These are phyloP conservation scores for Torulaspora pretoriensis DNA, from an alignment of 1,139 yeast genomes.

Conservation along the genomic window DNA sequence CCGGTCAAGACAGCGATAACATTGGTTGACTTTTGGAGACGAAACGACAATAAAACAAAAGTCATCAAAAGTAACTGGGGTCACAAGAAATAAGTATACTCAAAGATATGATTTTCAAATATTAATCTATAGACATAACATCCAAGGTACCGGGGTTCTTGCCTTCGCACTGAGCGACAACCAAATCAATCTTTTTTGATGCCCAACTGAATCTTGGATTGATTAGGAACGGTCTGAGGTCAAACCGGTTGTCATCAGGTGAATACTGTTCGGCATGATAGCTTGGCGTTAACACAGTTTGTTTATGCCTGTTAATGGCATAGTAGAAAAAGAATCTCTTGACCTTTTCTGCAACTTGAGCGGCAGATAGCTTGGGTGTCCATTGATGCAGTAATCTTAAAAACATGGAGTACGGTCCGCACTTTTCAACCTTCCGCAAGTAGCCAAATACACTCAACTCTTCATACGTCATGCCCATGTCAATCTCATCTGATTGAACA, in stretches of 20 bases:
- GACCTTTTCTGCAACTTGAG: conserved; percentile 85
- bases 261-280: conserved; percentile 98
- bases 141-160: conserved; percentile 35
- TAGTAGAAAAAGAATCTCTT: conserved; percentile 88
- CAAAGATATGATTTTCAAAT: neutral
- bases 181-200: conserved; percentile 75
- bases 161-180: conserved; percentile 52
- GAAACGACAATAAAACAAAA: conserved; percentile 42
- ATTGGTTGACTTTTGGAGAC: conserved; percentile 50
- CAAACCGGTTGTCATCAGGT: conserved; percentile 96
- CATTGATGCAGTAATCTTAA: conserved; percentile 84
- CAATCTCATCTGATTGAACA: conserved; percentile 93
- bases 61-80: conserved; percentile 42
- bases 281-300: conserved; percentile 93
- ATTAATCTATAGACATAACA: conserved; percentile 43
- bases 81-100: neutral
- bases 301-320: conserved; percentile 93
- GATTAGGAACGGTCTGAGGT: conserved; percentile 86
- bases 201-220: conserved; percentile 93
- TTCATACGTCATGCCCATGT: conserved; percentile 97
- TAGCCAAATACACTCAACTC: conserved; percentile 91
- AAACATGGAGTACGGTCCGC: conserved; percentile 96
- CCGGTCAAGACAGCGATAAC: conserved; percentile 64
- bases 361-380: conserved; percentile 80
- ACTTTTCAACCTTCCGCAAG: conserved; percentile 83